phyloP scores from a whole-genome alignment of 306 rosid species.

The Arachis stenosperma region DNA sequence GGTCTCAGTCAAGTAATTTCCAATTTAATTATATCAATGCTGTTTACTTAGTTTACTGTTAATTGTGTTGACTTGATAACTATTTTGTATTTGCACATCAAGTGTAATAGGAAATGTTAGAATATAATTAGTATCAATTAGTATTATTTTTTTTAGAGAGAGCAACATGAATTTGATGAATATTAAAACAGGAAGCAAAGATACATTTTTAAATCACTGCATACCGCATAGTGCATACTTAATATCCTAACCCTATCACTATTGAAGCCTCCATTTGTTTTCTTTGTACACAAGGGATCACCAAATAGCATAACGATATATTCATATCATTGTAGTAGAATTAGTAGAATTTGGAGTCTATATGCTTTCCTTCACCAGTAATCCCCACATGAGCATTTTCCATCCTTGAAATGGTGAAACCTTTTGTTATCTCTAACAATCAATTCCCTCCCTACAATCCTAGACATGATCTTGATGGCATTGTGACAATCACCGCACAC shows the following conservation, averaged over 20 bases:
- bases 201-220: too few relatives aligned
- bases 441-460: conserved; percentile 63
- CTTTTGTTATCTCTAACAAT: conserved; percentile 62
- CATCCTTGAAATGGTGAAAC: background rate
- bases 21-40: background rate
- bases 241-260: too few relatives aligned
- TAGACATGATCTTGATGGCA: conserved; percentile 73
- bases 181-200: too few relatives aligned
- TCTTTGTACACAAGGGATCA: too few relatives aligned
- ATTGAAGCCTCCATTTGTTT: too few relatives aligned
- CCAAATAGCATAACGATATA: too few relatives aligned
- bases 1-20: conserved; percentile 11
- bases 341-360: too few relatives aligned
- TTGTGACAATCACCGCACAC: conserved; percentile 69
- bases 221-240: too few relatives aligned
- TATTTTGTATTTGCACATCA: background rate
- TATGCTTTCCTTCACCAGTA: background rate
- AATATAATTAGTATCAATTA: too few relatives aligned
- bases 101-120: background rate
- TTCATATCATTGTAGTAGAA: too few relatives aligned
- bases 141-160: too few relatives aligned
- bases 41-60: background rate
- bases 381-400: background rate
- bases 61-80: background rate
- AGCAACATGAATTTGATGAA: too few relatives aligned